A percentile compares a stretch with the other conserved stretches of the same genome.
phyloP scores from a whole-genome alignment of 305 asterid species.

The Fraxinus angustifolia region DNA sequence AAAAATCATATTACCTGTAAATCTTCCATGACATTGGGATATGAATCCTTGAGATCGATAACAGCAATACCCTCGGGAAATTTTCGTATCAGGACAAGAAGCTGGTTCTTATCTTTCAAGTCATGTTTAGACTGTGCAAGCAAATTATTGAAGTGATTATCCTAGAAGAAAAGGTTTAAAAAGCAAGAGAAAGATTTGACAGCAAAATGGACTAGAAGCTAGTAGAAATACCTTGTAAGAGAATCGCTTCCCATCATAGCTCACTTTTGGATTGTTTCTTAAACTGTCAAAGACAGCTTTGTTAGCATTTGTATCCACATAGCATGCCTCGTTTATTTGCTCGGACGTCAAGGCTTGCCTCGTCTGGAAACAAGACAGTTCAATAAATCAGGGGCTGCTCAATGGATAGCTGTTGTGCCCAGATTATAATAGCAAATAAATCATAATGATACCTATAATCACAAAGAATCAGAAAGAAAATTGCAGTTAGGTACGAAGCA shows the following conservation, averaged over 20 bases:
- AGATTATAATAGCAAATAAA: neutral
- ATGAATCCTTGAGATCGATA: conserved; percentile 84
- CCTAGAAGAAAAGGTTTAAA: neutral
- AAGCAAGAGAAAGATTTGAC: neutral
- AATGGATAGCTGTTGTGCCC: neutral
- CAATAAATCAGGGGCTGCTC: conserved; percentile 4
- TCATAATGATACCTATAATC: neutral
- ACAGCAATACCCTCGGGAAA: conserved; percentile 77
- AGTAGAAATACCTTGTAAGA: neutral
- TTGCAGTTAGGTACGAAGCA: conserved; percentile 3
- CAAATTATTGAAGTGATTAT: neutral
- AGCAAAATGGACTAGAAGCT: neutral
- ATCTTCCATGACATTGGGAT: conserved; percentile 78
- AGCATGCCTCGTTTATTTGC: conserved; percentile 75
- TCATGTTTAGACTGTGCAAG: conserved; percentile 85
- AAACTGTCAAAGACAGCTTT: conserved; percentile 88
- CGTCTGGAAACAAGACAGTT: conserved; percentile 41
- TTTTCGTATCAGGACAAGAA: conserved; percentile 58
- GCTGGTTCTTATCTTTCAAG: conserved; percentile 59
- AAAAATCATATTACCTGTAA: conserved; percentile 56
- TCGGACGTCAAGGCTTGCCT: conserved; percentile 76
- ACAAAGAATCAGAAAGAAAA: neutral
- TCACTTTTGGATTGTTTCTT: conserved; percentile 79
- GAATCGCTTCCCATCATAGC: conserved; percentile 46
- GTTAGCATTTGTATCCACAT: conserved; percentile 77